Percentiles rank a stretch among this genome's conserved stretches.
These are phyloP conservation scores for Venturia asperata DNA, from an alignment of 2,329 filamentous ascomycete species.

Conservation along the genomic window DNA sequence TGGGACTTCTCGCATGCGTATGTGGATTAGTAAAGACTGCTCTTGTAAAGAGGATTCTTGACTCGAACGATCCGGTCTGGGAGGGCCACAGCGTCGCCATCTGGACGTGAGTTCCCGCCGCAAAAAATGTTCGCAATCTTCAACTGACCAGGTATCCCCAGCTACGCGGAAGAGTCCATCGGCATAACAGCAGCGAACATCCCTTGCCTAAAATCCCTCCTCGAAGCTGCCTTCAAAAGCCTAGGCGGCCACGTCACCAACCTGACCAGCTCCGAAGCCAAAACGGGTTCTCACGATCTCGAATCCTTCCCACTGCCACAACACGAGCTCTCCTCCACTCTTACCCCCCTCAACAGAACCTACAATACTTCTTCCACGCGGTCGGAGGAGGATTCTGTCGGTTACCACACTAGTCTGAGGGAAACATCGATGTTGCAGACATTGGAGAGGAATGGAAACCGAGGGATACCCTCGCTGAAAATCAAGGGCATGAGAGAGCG, in stretches of 20 bases:
- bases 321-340: neutral
- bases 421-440: neutral
- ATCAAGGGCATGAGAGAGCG: neutral
- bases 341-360: neutral
- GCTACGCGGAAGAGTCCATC: constrained; percentile 16
- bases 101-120: constrained; percentile 9
- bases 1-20: constrained; percentile 17
- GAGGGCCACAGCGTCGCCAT: neutral
- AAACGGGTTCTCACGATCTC: neutral
- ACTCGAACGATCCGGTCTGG: constrained; percentile 6
- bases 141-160: neutral
- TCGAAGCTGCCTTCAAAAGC: constrained; percentile 14
- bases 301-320: neutral
- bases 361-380: neutral
- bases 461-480: neutral
- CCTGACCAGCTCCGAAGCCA: neutral
- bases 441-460: neutral
- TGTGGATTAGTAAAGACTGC: constrained; percentile 12
- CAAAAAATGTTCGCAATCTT: neutral
- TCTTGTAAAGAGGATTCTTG: neutral
- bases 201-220: constrained; percentile 15
- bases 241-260: neutral
- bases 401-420: neutral
- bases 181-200: constrained; percentile 19
- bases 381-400: neutral